Percentiles rank a stretch among this genome's conserved stretches.
Conservation (phyloP, 768 basidiomycete species). For the Trametes villosa region DNA sequence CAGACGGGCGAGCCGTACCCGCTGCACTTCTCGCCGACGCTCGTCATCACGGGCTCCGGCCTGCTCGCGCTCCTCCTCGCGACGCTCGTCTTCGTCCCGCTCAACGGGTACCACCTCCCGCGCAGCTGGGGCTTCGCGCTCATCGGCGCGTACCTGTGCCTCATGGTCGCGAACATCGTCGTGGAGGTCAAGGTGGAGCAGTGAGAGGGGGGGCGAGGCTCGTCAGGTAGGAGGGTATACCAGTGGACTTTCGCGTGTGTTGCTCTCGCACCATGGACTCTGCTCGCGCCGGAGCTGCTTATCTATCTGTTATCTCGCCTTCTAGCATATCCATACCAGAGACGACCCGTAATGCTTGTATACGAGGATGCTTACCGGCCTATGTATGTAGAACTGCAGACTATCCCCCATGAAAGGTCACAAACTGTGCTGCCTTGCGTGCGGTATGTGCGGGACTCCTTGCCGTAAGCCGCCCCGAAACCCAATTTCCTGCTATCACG, state of each 20-base stretch:
- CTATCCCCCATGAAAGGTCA: too few species aligned
- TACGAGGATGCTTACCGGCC: not conserved
- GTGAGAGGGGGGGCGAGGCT: not conserved
- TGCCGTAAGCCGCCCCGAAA: not conserved
- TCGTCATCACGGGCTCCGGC: slow-evolving; percentile 83
- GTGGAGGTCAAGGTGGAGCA: slow-evolving; percentile 62
- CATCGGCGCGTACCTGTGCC: slow-evolving; percentile 68
- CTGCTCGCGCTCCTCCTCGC: slow-evolving; percentile 74
- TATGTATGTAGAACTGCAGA: not conserved
- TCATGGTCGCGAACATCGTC: slow-evolving; percentile 80
- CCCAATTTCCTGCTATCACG: not conserved
- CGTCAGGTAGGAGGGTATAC: not conserved
- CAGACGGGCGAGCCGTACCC: slow-evolving; percentile 63
- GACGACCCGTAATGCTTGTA: slow-evolving; percentile 8
- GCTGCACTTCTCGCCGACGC: slow-evolving; percentile 81
- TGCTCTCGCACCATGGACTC: slow-evolving; percentile 4
- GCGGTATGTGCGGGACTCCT: not conserved
- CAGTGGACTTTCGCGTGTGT: not conserved
- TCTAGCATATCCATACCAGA: not conserved
- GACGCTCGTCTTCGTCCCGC: slow-evolving; percentile 83
- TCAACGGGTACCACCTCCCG: slow-evolving; percentile 81
- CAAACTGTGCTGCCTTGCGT: not conserved
- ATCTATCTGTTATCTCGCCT: slow-evolving; percentile 5
- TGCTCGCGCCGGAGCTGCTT: too few species aligned
- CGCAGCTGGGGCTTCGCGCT: slow-evolving; percentile 83